Conservation (phyloP, 495 filamentous ascomycete genomes). For the Neurospora sp. region DNA sequence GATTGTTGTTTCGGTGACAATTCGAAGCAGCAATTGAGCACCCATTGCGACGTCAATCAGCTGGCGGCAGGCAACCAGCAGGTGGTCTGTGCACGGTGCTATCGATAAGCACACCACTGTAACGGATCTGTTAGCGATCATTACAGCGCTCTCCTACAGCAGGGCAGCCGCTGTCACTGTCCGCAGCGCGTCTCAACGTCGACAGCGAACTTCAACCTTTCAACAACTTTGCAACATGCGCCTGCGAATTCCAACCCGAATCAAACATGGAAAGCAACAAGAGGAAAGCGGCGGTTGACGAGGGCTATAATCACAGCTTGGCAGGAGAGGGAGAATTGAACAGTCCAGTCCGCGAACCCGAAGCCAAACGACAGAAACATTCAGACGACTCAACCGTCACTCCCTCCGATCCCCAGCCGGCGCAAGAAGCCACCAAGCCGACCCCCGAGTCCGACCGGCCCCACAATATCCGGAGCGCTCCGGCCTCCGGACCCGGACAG, state of each 20-base stretch:
- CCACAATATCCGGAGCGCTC: background rate
- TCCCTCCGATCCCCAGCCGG: background rate
- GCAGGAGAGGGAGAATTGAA: background rate
- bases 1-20: background rate
- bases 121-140: background rate
- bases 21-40: background rate
- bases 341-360: background rate
- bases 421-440: background rate
- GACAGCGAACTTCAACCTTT: background rate
- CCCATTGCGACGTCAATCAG: background rate
- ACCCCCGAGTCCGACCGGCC: background rate
- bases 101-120: background rate
- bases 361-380: background rate
- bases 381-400: background rate
- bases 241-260: background rate
- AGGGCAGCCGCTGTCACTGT: background rate
- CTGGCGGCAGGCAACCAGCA: background rate
- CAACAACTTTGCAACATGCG: background rate
- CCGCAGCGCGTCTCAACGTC: background rate
- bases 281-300: conserved; percentile 12
- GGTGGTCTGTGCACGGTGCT: background rate
- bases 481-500: background rate
- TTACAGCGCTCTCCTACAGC: background rate
- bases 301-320: background rate
- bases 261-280: conserved; percentile 13